A percentile compares a stretch with the other conserved stretches of the same genome.
phyloP scores from a whole-genome alignment of 202 grass and related monocot genomes.

The Dendrocalamus latiflorus region DNA sequence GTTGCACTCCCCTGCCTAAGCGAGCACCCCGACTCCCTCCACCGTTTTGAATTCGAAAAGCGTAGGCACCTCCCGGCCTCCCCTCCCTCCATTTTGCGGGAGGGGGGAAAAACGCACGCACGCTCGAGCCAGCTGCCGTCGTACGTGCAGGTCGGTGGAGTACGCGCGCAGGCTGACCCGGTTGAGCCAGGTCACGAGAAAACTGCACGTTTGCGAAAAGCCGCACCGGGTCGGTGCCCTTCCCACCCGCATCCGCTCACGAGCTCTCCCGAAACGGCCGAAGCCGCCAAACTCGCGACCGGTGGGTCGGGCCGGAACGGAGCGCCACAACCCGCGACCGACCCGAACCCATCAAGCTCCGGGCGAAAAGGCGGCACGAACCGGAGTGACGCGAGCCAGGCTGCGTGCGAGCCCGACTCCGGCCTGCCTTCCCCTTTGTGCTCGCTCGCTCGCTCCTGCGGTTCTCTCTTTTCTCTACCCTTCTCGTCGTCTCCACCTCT shows the following conservation, averaged over 20 bases:
- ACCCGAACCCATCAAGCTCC: background rate
- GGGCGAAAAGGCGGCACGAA: background rate
- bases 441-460: background rate
- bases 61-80: background rate
- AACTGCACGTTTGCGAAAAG: background rate
- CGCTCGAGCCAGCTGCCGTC: background rate
- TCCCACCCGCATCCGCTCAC: background rate
- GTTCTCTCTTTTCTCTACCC: background rate
- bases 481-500: background rate
- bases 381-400: conserved; percentile 15
- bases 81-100: background rate
- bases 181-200: background rate
- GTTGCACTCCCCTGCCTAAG: background rate
- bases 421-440: background rate
- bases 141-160: background rate
- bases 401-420: conserved; percentile 7
- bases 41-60: conserved; percentile 56
- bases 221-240: background rate
- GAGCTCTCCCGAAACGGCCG: background rate
- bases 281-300: background rate
- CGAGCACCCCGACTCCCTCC: conserved; percentile 8
- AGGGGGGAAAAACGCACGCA: background rate
- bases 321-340: background rate
- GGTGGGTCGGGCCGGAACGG: background rate
- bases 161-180: background rate